Conservation (phyloP, 2,329 filamentous ascomycete genomes). For the Periglandula ipomoeae region DNA sequence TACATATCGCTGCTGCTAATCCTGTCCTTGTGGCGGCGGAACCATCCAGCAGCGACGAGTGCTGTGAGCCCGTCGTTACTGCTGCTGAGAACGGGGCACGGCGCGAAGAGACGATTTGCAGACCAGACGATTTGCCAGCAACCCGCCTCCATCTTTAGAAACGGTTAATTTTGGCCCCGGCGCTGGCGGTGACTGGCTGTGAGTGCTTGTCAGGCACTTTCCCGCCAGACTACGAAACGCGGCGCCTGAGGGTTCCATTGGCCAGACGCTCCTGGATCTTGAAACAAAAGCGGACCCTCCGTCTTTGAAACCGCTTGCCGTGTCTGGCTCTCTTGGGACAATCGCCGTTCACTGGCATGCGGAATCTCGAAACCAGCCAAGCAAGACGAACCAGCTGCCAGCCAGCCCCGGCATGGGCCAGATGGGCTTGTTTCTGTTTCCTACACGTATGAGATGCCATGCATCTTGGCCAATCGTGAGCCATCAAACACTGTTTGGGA, state of each 20-base stretch:
- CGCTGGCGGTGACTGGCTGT: not conserved
- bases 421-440: too few species aligned
- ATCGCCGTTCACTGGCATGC: not conserved
- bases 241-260: not conserved
- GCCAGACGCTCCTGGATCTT: not conserved
- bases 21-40: not conserved
- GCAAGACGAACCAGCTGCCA: not conserved
- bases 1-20: not conserved
- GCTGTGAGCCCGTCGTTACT: not conserved
- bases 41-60: not conserved
- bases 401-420: not conserved
- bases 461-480: not conserved
- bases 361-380: not conserved
- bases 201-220: not conserved
- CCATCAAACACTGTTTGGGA: too few species aligned
- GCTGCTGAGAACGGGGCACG: not conserved
- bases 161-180: not conserved
- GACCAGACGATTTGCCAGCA: not conserved
- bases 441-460: not conserved
- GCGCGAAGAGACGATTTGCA: not conserved
- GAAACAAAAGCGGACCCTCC: constrained; percentile 2
- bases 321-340: not conserved
- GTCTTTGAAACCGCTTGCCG: not conserved
- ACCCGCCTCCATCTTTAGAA: not conserved
- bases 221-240: not conserved